phyloP scores from a whole-genome alignment of 2,329 filamentous ascomycete genomes.

The Hortaea sp. region DNA sequence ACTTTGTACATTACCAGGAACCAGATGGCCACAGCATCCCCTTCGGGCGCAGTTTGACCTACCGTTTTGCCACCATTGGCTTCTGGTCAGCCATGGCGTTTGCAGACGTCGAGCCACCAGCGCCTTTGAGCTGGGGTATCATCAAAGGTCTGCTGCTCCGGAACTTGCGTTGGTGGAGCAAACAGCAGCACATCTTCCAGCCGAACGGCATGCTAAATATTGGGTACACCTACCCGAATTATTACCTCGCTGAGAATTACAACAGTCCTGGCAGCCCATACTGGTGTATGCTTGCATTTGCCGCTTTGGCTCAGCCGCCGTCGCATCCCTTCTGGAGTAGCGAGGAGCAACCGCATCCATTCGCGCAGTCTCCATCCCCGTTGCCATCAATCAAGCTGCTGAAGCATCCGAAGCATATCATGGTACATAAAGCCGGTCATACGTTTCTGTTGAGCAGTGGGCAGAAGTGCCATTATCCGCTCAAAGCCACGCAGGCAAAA shows the following conservation, averaged over 20 bases:
- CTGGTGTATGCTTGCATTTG: slow-evolving; percentile 72
- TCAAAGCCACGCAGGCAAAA: no score
- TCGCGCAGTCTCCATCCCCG: no score
- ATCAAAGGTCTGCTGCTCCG: slow-evolving; percentile 66
- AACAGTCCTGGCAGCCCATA: slow-evolving; percentile 65
- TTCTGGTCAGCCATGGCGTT: slow-evolving; percentile 74
- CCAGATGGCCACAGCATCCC: slow-evolving; percentile 61
- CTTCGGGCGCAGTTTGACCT: slow-evolving; percentile 68
- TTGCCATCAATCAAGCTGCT: no score
- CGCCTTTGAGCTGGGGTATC: slow-evolving; percentile 65
- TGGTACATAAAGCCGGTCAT: no score
- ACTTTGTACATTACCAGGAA: slow-evolving; percentile 69
- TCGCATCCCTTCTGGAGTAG: no score
- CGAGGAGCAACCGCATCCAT: no score
- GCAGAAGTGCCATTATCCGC: no score
- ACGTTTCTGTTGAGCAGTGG: no score
- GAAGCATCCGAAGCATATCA: no score
- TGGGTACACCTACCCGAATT: slow-evolving; percentile 70
- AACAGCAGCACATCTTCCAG: slow-evolving; percentile 64
- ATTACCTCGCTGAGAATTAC: slow-evolving; percentile 75
- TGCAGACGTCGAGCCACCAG: slow-evolving; percentile 61
- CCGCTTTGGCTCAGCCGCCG: slow-evolving; percentile 51
- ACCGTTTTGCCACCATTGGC: slow-evolving; percentile 76
- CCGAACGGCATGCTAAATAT: slow-evolving; percentile 64
- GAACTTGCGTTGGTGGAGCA: slow-evolving; percentile 72